Base-by-base conservation (phyloP, 805 yeast genomes). In the Blastobotrys chiropterorum region DNA sequence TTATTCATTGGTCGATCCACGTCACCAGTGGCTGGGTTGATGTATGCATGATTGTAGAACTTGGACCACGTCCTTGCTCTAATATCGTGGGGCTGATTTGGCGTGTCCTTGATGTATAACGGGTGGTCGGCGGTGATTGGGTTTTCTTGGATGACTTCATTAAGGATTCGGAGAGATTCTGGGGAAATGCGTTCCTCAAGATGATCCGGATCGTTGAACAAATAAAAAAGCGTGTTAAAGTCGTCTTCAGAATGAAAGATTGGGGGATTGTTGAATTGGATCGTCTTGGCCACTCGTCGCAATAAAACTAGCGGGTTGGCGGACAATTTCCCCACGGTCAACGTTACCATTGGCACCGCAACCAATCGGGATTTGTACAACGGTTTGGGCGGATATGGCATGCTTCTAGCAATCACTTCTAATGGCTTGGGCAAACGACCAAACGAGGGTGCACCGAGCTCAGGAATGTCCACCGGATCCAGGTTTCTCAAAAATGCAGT, bases 401-500 rank as follows among this genome's bases (percentile, higher is more conserved):
- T 69, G 21, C 81, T 75, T 5, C 34, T 5, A 26, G 34, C 34
- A 11, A 26, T 26, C 8, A 26, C 34, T 59, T 84, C 88, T 50
- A 88, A 71, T 0, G 85, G 71, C 58, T 78, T 78, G 44, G 95
- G 95, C 43, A 87, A 68, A 52, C 47, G 31, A 26, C 44, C 50
- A 11, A 38, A 48, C 75, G 78, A 45, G 8, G 48, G 31, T 13
- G 20, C 48, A 5, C 30, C 30, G 2, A 16, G 20, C 6, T 47
- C 47, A 8, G 52, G 49, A 22, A 47, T 39, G 8, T 43, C 21
- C 14, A 73, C 31, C 14, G 88, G 85, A 22, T 87, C 75, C 82
- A 86, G 84, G 16, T 95, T 82, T 56, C 90, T 77, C 53, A 90
- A 68, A 60, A 88, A 90, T 1, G 96, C 78, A 34, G 88, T 68